phyloP scores from a whole-genome alignment of 1,139 yeast genomes.

The Yamadazyma oceani region DNA sequence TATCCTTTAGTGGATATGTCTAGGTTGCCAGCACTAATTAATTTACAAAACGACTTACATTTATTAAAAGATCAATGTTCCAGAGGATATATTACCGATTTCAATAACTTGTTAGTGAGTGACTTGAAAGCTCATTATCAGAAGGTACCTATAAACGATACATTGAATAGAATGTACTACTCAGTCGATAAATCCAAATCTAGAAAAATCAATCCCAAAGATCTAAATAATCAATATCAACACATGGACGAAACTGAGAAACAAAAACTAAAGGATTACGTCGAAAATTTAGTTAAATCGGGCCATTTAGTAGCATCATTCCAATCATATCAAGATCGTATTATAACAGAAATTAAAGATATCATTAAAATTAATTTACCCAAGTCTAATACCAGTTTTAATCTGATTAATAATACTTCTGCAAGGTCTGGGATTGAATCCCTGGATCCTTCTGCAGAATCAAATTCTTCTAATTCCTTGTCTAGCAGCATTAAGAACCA shows the following conservation, averaged over 20 bases:
- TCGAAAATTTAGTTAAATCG: conserved; percentile 60
- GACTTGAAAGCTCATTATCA: conserved; percentile 64
- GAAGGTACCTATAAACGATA: conserved; percentile 45
- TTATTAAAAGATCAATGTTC: conserved; percentile 60
- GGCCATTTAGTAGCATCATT: conserved; percentile 67
- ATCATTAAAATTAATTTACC: conserved; percentile 71
- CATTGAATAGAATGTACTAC: conserved; percentile 50
- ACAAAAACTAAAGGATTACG: conserved; percentile 39
- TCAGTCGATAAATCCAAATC: conserved; percentile 25
- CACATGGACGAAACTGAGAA: conserved; percentile 36
- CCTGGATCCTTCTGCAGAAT: conserved; percentile 26
- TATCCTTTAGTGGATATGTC: conserved; percentile 52
- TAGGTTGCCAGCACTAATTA: conserved; percentile 57
- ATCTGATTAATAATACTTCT: conserved; percentile 20
- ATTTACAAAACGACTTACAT: conserved; percentile 52
- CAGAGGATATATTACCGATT: conserved; percentile 58
- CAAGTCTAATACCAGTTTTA: conserved; percentile 13
- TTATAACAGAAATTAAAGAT: conserved; percentile 67
- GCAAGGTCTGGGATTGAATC: no score
- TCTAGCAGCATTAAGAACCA: conserved; percentile 61
- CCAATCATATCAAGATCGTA: conserved; percentile 62
- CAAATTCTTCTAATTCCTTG: conserved; percentile 18
- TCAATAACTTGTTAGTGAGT: conserved; percentile 52
- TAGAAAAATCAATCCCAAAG: conserved; percentile 19
- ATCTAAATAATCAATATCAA: conserved; percentile 30